These are phyloP conservation scores for Aspergillus sp. DNA, from an alignment of 2,329 filamentous ascomycete species.

Conservation along the genomic window DNA sequence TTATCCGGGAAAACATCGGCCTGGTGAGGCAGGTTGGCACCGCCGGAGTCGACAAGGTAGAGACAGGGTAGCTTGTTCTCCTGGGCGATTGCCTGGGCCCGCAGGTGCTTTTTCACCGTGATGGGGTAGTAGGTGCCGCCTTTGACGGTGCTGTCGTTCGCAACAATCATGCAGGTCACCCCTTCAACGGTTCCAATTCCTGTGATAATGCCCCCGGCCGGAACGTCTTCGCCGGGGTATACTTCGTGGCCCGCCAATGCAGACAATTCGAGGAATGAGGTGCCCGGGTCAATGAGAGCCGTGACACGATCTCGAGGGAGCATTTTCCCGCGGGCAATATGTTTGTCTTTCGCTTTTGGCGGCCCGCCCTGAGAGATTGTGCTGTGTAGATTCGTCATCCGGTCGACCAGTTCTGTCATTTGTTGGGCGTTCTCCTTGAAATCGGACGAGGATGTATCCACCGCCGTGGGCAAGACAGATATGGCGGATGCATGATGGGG, in stretches of 20 bases:
- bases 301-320: conserved; percentile 85
- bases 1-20: conserved; percentile 93
- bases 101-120: conserved; percentile 94
- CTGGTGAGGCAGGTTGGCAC: conserved; percentile 92
- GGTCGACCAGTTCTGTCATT: conserved; percentile 71
- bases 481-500: conserved; percentile 79
- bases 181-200: conserved; percentile 88
- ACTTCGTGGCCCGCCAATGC: conserved; percentile 84
- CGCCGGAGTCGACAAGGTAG: conserved; percentile 94
- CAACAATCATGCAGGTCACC: conserved; percentile 87
- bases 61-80: conserved; percentile 85
- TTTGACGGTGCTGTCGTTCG: conserved; percentile 96
- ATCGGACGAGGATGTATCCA: conserved; percentile 75
- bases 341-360: conserved; percentile 81
- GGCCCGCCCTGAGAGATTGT: conserved; percentile 74
- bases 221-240: conserved; percentile 83
- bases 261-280: conserved; percentile 89
- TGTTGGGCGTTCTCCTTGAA: conserved; percentile 78
- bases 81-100: conserved; percentile 84
- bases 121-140: conserved; percentile 96
- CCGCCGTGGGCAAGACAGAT: conserved; percentile 71
- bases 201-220: conserved; percentile 87
- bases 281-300: conserved; percentile 82
- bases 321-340: conserved; percentile 88
- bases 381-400: conserved; percentile 68